These are phyloP conservation scores for Candida takata DNA, from an alignment of 805 yeast genomes.

Conservation along the genomic window DNA sequence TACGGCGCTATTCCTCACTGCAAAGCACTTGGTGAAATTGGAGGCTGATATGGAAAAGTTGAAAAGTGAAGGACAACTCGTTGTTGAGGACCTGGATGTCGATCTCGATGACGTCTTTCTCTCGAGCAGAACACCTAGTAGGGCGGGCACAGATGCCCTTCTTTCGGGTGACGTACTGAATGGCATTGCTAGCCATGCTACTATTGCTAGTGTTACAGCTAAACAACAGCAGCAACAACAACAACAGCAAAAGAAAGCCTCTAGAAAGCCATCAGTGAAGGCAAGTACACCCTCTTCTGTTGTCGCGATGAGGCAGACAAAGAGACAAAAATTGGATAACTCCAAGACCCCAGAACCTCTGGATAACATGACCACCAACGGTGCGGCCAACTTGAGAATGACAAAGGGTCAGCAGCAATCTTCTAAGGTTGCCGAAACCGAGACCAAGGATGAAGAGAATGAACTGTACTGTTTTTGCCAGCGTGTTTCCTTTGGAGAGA, in stretches of 20 bases:
- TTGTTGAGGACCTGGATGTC: constrained; percentile 34
- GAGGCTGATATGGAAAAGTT: constrained; percentile 71
- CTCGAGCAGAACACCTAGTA: constrained; percentile 24
- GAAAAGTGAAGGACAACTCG: constrained; percentile 76
- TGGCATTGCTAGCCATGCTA: neutral
- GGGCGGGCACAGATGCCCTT: constrained; percentile 22
- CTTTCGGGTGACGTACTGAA: neutral
- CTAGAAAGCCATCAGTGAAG: constrained; percentile 5
- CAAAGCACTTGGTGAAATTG: constrained; percentile 66
- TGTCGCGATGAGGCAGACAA: constrained; percentile 8
- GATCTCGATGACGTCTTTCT: constrained; percentile 30
- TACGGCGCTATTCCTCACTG: constrained; percentile 70
- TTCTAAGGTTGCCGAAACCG: neutral
- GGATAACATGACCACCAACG: neutral
- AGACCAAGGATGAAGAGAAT: constrained; percentile 51
- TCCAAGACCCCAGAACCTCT: constrained; percentile 15
- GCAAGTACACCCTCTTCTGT: constrained; percentile 8
- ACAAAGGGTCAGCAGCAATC: neutral
- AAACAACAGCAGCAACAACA: neutral
- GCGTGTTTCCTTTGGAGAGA: constrained; percentile 88
- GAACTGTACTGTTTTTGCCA: constrained; percentile 86
- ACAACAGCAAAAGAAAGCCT: neutral
- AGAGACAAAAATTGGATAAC: constrained; percentile 20
- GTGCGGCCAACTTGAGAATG: too few relatives aligned
- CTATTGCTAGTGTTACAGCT: constrained; percentile 9